These are phyloP conservation scores for Pachysolen tannophilus DNA, from an alignment of 805 yeast species.

Conservation along the genomic window DNA sequence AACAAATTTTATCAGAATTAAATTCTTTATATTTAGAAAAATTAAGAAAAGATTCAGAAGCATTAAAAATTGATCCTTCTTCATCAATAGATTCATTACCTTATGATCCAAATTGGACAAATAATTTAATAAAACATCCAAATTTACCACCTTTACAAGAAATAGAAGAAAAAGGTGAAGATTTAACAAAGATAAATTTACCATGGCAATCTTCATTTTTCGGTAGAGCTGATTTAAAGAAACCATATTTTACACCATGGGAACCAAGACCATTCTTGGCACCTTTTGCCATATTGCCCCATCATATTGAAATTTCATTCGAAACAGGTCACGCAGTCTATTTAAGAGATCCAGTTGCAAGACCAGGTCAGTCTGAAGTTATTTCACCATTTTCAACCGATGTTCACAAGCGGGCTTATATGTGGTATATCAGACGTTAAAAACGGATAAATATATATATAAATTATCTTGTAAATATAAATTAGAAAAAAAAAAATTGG, in stretches of 20 bases:
- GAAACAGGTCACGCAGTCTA: conserved; percentile 95
- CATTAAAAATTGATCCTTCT: conserved; percentile 11
- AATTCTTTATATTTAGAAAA: conserved; percentile 23
- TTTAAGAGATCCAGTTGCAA: conserved; percentile 91
- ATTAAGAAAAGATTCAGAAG: conserved; percentile 16
- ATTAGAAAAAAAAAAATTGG: too few species aligned
- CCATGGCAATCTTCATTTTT: conserved; percentile 80
- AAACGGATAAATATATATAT: not conserved
- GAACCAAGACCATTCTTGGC: conserved; percentile 88
- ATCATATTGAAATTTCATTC: conserved; percentile 85
- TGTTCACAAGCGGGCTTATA: conserved; percentile 87
- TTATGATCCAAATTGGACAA: conserved; percentile 37
- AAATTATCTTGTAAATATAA: too few species aligned
- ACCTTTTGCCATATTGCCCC: conserved; percentile 86
- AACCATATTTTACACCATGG: conserved; percentile 95
- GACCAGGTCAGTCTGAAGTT: conserved; percentile 95
- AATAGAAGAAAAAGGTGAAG: conserved; percentile 22
- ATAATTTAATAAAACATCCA: conserved; percentile 32
- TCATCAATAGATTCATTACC: not conserved
- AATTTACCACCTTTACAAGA: conserved; percentile 26
- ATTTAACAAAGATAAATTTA: conserved; percentile 41
- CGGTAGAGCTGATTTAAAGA: conserved; percentile 72
- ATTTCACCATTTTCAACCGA: conserved; percentile 80
- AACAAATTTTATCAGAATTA: conserved; percentile 25
- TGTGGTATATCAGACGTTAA: conserved; percentile 68